Conservation (phyloP, 306 rosid species). For the Castanopsis chinensis region DNA sequence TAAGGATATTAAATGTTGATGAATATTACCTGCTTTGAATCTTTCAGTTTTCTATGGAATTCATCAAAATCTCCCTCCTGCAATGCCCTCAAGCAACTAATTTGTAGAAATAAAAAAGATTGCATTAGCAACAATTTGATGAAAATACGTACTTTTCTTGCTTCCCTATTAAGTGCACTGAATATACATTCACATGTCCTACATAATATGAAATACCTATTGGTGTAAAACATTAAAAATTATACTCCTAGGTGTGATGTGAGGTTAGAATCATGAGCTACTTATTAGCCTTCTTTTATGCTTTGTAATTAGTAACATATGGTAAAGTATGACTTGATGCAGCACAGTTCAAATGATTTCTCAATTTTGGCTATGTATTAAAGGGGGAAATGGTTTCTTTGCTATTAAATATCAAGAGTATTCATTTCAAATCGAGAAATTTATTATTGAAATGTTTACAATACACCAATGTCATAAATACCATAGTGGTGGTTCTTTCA, state of each 20-base stretch:
- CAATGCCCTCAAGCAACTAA: constrained; percentile 89
- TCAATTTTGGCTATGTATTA: neutral
- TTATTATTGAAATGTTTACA: neutral
- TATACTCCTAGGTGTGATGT: neutral
- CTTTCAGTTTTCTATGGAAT: constrained; percentile 54
- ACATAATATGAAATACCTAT: neutral
- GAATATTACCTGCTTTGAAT: constrained; percentile 77
- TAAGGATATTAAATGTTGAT: constrained; percentile 18
- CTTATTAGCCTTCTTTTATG: neutral
- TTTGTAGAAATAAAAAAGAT: neutral
- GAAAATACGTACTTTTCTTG: neutral
- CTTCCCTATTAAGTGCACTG: neutral
- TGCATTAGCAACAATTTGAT: neutral
- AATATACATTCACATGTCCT: neutral
- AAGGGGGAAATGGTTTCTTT: neutral
- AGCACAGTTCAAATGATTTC: neutral
- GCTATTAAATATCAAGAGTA: neutral
- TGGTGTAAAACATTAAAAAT: neutral
- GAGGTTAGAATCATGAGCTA: neutral
- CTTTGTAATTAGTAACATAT: neutral
- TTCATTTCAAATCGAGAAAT: neutral
- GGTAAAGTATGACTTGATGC: neutral
- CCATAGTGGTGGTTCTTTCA: too few species aligned
- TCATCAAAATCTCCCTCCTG: constrained; percentile 71
- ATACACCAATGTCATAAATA: too few species aligned